phyloP scores from a whole-genome alignment of 2,329 filamentous ascomycete species.

The Podosphaera aphanis region DNA sequence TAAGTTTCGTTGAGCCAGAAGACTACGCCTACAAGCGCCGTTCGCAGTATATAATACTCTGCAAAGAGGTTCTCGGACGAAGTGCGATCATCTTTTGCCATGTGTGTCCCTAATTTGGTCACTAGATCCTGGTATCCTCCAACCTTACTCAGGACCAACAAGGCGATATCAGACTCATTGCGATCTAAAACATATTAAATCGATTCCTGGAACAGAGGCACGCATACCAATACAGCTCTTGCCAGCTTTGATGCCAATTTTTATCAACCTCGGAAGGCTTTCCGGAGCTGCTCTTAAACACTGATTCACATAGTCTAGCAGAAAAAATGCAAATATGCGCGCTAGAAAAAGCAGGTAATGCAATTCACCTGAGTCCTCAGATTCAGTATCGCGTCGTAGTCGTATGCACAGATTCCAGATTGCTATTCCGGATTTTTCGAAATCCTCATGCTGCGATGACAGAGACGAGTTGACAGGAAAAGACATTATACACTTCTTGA shows the following conservation, averaged over 20 bases:
- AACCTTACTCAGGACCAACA: slow-evolving; percentile 38
- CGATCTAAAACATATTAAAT: slow-evolving; percentile 7
- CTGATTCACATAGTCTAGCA: slow-evolving; percentile 20
- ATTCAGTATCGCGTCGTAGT: slow-evolving; percentile 19
- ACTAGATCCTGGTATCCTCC: slow-evolving; percentile 28
- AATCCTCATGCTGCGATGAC: slow-evolving; percentile 19
- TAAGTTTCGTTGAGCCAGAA: neutral
- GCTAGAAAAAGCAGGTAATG: slow-evolving; percentile 8
- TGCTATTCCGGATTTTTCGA: slow-evolving; percentile 31
- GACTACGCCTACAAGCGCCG: slow-evolving; percentile 28
- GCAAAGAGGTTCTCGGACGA: slow-evolving; percentile 13
- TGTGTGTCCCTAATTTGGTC: slow-evolving; percentile 12
- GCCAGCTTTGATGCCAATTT: slow-evolving; percentile 41
- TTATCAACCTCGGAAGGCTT: slow-evolving; percentile 34
- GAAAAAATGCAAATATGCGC: slow-evolving; percentile 2
- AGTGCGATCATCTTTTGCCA: slow-evolving; percentile 10
- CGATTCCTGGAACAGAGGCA: neutral
- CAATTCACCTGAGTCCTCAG: slow-evolving; percentile 7
- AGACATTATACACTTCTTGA: slow-evolving; percentile 19
- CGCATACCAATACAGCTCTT: slow-evolving; percentile 35
- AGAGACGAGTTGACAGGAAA: slow-evolving; percentile 16
- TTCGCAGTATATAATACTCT: slow-evolving; percentile 16
- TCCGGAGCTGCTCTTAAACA: slow-evolving; percentile 12
- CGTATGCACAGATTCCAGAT: slow-evolving; percentile 46
- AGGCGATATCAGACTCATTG: slow-evolving; percentile 30